Evolutionary conservation across 352 stramenopile species (phyloP).

Genomic region (Phytophthora sansomeana): DNA sequence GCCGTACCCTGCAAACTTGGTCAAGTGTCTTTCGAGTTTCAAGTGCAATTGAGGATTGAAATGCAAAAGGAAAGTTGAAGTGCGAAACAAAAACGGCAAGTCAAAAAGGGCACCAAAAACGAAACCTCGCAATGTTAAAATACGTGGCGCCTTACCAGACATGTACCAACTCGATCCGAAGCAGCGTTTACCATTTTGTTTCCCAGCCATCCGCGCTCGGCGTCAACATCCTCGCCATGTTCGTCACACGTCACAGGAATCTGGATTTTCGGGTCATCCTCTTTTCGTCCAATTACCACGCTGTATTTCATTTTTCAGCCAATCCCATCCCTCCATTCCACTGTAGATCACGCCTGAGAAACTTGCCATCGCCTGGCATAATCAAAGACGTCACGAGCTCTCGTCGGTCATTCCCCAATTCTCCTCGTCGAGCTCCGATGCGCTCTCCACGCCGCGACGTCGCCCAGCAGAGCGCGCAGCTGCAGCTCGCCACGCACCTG

Average conservation of each 20-base stretch:
- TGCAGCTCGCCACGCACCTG: constrained; percentile 55
- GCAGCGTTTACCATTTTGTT: too few relatives aligned
- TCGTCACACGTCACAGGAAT: constrained; percentile 9
- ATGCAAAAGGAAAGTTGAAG: too few relatives aligned
- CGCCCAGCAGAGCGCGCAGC: constrained; percentile 8
- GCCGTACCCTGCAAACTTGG: too few relatives aligned
- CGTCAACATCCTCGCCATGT: not conserved
- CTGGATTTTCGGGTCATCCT: not conserved
- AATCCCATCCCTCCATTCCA: not conserved
- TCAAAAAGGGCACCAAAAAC: too few relatives aligned
- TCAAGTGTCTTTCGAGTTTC: too few relatives aligned
- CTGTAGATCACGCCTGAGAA: constrained; percentile 8
- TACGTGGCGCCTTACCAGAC: too few relatives aligned
- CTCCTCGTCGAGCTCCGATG: constrained; percentile 12
- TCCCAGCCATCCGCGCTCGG: too few relatives aligned
- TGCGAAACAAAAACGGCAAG: too few relatives aligned
- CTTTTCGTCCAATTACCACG: not conserved
- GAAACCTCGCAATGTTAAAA: too few relatives aligned
- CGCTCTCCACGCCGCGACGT: constrained; percentile 11
- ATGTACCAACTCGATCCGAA: too few relatives aligned
- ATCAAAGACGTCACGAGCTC: constrained; percentile 11
- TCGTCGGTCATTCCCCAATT: constrained; percentile 30
- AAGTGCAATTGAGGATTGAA: too few relatives aligned
- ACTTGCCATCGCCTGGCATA: constrained; percentile 7
- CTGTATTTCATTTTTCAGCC: not conserved